Percentiles rank a stretch among this genome's conserved stretches.
phyloP scores from a whole-genome alignment of 345 rosid species.

The Citropsis articulata region DNA sequence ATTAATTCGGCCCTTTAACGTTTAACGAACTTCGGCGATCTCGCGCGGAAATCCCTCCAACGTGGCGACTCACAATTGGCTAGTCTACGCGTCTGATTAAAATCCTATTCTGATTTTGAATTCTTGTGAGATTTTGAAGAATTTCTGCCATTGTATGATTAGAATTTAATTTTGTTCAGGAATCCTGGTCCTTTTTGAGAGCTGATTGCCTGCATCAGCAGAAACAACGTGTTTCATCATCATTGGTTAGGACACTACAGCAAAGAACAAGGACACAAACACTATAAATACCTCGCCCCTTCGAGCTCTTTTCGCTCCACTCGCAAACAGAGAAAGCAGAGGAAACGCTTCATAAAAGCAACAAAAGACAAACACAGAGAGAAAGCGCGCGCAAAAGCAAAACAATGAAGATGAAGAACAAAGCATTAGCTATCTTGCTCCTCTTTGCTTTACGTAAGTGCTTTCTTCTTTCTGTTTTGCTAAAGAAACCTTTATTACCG shows the following conservation, averaged over 20 bases:
- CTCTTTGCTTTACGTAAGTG: slow-evolving; percentile 31
- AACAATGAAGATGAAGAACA: slow-evolving; percentile 25
- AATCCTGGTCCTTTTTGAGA: too few relatives aligned
- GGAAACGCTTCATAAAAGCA: background rate
- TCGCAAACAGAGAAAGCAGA: background rate
- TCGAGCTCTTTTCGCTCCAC: background rate
- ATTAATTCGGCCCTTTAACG: background rate
- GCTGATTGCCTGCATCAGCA: background rate
- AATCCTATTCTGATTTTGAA: background rate
- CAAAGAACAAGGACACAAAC: background rate
- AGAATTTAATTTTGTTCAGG: too few relatives aligned
- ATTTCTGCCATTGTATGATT: too few relatives aligned
- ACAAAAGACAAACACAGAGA: background rate
- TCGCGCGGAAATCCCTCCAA: background rate
- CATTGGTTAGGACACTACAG: slow-evolving; percentile 22
- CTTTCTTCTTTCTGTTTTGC: background rate
- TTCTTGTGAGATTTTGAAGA: too few relatives aligned
- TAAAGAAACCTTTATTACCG: background rate
- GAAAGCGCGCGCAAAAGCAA: background rate
- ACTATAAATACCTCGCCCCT: slow-evolving; percentile 2
- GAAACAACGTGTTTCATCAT: slow-evolving; percentile 16
- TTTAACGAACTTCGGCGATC: slow-evolving; percentile 18
- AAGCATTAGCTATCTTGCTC: slow-evolving; percentile 14
- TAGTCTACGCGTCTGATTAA: slow-evolving; percentile 17
- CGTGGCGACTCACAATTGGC: background rate